Conservation (phyloP, 2,329 filamentous ascomycete genomes). For the Pseudocercospora fijiensis region DNA sequence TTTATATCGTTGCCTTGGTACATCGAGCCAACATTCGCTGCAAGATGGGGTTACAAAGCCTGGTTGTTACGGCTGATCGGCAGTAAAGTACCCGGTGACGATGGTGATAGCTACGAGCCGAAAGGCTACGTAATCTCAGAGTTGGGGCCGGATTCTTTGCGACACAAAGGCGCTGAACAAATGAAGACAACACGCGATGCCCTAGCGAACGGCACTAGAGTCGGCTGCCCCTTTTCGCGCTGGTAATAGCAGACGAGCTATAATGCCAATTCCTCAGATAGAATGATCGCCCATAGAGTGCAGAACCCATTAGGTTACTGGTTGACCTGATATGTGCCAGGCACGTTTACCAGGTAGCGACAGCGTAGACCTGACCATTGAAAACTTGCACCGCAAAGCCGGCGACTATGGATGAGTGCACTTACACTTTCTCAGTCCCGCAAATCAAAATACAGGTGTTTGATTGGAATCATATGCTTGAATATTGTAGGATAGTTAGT, state of each 20-base stretch:
- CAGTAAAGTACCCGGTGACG: conserved; percentile 50
- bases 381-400: background rate
- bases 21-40: conserved; percentile 34
- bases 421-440: background rate
- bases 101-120: conserved; percentile 49
- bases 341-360: background rate
- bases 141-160: conserved; percentile 59
- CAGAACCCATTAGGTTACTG: background rate
- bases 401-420: background rate
- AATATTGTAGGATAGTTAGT: no score
- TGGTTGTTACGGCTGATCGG: conserved; percentile 51
- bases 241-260: background rate
- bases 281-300: background rate
- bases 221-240: background rate
- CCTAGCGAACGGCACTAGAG: background rate
- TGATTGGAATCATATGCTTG: no score
- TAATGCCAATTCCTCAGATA: background rate
- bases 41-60: conserved; percentile 61
- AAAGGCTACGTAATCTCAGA: conserved; percentile 58
- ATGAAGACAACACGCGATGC: conserved; percentile 25
- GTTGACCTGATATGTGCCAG: background rate
- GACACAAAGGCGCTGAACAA: conserved; percentile 46
- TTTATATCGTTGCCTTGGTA: conserved; percentile 68
- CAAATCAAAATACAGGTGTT: no score
- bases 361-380: background rate